Evolutionary conservation across 345 rosid species (phyloP).

Genomic region (Diplotaxis tenuifolia): DNA sequence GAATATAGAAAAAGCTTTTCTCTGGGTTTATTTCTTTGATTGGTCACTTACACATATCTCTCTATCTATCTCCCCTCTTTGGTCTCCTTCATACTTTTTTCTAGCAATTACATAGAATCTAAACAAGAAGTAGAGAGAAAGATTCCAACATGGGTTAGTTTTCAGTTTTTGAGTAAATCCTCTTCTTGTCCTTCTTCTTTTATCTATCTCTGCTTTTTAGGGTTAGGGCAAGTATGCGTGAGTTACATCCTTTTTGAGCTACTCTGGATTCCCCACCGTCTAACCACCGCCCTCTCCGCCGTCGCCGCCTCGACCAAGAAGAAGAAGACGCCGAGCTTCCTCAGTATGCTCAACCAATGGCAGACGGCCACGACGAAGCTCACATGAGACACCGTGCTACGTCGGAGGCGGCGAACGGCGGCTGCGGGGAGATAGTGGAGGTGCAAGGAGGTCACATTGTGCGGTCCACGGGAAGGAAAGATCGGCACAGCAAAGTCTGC

Average conservation of each 20-base stretch:
- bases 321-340: slow-evolving; percentile 47
- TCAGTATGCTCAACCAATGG: slow-evolving; percentile 42
- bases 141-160: slow-evolving; percentile 34
- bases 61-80: slow-evolving; percentile 3
- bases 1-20: slow-evolving; percentile 17
- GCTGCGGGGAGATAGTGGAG: slow-evolving; percentile 78
- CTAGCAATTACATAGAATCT: background rate
- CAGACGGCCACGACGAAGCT: slow-evolving; percentile 30
- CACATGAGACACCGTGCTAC: slow-evolving; percentile 38
- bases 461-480: slow-evolving; percentile 86
- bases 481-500: slow-evolving; percentile 94
- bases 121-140: background rate
- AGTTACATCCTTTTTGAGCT: slow-evolving; percentile 30
- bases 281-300: slow-evolving; percentile 35
- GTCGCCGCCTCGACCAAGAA: slow-evolving; percentile 32
- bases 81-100: slow-evolving; percentile 29
- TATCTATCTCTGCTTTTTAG: slow-evolving; percentile 1
- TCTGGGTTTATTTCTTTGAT: slow-evolving; percentile 41
- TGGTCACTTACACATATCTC: slow-evolving; percentile 32
- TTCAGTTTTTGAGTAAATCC: background rate
- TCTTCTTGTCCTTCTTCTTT: slow-evolving; percentile 23
- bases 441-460: slow-evolving; percentile 99
- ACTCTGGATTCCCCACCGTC: slow-evolving; percentile 40
- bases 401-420: slow-evolving; percentile 43
- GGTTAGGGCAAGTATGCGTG: slow-evolving; percentile 40